phyloP scores from a whole-genome alignment of 2,329 filamentous ascomycete species.

The Fusarium penzigii region DNA sequence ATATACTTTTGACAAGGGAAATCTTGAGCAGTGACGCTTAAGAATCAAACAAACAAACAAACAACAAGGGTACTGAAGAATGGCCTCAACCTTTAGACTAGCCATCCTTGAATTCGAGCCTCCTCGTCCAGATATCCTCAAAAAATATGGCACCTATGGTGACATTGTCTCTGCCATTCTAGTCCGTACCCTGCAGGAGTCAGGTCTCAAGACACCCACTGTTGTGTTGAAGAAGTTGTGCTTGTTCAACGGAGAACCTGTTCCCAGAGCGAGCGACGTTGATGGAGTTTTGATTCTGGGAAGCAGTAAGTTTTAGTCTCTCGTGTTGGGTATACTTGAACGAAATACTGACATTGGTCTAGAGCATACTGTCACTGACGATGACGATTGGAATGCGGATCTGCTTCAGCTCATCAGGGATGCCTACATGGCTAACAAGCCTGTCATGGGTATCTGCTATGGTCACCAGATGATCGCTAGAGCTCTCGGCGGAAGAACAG shows the following conservation, averaged over 20 bases:
- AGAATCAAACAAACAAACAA: too few relatives aligned
- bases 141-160: slow-evolving; percentile 14
- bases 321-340: too few relatives aligned
- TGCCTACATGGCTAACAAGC: slow-evolving; percentile 8
- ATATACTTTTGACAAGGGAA: too few relatives aligned
- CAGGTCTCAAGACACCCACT: background rate
- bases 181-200: slow-evolving; percentile 1
- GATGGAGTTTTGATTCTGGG: slow-evolving; percentile 14
- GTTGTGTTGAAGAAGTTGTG: slow-evolving; percentile 6
- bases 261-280: slow-evolving; percentile 6
- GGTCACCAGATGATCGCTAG: slow-evolving; percentile 20
- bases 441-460: slow-evolving; percentile 17
- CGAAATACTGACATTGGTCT: background rate
- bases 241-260: slow-evolving; percentile 1
- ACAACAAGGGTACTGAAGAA: background rate
- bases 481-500: slow-evolving; percentile 12
- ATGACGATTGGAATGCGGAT: slow-evolving; percentile 10
- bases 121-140: slow-evolving; percentile 3
- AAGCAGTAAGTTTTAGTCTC: slow-evolving; percentile 7
- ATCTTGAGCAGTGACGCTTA: too few relatives aligned
- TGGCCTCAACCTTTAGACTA: slow-evolving; percentile 5
- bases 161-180: slow-evolving; percentile 11
- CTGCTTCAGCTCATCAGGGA: slow-evolving; percentile 7
- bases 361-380: slow-evolving; percentile 11
- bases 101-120: slow-evolving; percentile 16